These are phyloP conservation scores for Pseudoturritis turrita DNA, from an alignment of 345 rosid species.

Conservation along the genomic window DNA sequence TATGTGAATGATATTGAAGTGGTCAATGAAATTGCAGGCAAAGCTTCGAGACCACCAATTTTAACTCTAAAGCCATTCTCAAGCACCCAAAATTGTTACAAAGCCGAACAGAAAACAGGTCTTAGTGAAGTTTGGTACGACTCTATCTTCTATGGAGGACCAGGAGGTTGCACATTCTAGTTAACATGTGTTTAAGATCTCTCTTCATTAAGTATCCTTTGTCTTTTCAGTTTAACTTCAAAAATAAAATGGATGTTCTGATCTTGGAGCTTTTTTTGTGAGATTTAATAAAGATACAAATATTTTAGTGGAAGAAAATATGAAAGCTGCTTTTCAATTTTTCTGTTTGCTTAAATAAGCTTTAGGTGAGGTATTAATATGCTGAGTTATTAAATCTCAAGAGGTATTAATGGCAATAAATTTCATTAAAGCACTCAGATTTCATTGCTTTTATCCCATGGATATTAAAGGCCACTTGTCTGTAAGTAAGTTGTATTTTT, in stretches of 20 bases:
- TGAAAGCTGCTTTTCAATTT: too few species aligned
- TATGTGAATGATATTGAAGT: not conserved
- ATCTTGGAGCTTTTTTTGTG: not conserved
- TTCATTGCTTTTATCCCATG: too few species aligned
- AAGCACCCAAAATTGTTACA: constrained; percentile 10
- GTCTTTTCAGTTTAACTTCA: not conserved
- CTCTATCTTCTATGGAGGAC: constrained; percentile 10
- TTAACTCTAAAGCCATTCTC: not conserved
- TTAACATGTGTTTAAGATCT: not conserved
- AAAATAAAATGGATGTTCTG: not conserved
- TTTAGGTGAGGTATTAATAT: not conserved
- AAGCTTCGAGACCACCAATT: not conserved
- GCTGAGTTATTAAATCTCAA: too few species aligned
- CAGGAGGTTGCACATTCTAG: constrained; percentile 13
- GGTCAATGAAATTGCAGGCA: not conserved
- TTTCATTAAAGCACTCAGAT: not conserved
- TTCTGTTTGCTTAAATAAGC: not conserved
- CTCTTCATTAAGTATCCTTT: not conserved
- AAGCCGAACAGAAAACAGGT: not conserved
- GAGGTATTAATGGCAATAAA: not conserved
- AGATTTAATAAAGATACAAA: not conserved
- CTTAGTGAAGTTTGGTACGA: not conserved
- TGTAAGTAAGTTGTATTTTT: too few species aligned
- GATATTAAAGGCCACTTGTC: too few species aligned
- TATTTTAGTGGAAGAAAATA: not conserved